phyloP scores from a whole-genome alignment of 352 stramenopile genomes.

The Globisporangium takayamanum region DNA sequence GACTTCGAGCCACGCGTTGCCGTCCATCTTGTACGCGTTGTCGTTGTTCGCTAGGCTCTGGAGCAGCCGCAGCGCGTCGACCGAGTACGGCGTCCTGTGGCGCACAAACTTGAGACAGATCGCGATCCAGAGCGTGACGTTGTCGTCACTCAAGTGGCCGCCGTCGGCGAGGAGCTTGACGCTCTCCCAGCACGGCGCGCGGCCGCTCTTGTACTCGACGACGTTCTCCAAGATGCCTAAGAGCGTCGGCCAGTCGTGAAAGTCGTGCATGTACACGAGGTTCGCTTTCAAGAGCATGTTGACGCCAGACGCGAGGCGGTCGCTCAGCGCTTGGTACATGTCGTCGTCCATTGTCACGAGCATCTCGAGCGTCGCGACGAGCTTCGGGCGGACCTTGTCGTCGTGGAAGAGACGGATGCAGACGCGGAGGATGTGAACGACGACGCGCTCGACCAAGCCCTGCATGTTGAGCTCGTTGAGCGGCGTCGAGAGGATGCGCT shows the following conservation, averaged over 20 bases:
- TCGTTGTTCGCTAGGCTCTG: slow-evolving; percentile 70
- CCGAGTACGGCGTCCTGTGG: slow-evolving; percentile 68
- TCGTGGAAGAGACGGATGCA: slow-evolving; percentile 86
- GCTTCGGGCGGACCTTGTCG: slow-evolving; percentile 68
- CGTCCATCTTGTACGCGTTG: slow-evolving; percentile 68
- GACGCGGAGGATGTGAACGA: slow-evolving; percentile 81
- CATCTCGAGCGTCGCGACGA: slow-evolving; percentile 74
- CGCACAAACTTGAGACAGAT: slow-evolving; percentile 74
- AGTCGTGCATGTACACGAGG: slow-evolving; percentile 84
- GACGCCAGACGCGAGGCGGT: slow-evolving; percentile 71
- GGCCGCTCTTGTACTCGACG: slow-evolving; percentile 71
- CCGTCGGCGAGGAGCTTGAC: slow-evolving; percentile 64
- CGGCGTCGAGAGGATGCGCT: slow-evolving; percentile 66
- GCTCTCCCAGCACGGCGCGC: slow-evolving; percentile 70
- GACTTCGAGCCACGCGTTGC: slow-evolving; percentile 69
- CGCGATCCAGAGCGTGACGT: slow-evolving; percentile 78
- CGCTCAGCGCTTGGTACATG: slow-evolving; percentile 75
- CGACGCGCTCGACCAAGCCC: slow-evolving; percentile 72
- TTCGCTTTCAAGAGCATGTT: slow-evolving; percentile 85
- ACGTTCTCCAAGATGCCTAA: slow-evolving; percentile 71
- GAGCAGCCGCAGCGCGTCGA: slow-evolving; percentile 67
- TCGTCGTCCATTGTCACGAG: slow-evolving; percentile 73
- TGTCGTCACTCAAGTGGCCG: slow-evolving; percentile 67
- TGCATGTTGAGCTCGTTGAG: slow-evolving; percentile 73
- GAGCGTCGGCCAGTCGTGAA: slow-evolving; percentile 71